Base-by-base conservation (phyloP, 768 basidiomycete genomes). In the Suillus tomentosus region DNA sequence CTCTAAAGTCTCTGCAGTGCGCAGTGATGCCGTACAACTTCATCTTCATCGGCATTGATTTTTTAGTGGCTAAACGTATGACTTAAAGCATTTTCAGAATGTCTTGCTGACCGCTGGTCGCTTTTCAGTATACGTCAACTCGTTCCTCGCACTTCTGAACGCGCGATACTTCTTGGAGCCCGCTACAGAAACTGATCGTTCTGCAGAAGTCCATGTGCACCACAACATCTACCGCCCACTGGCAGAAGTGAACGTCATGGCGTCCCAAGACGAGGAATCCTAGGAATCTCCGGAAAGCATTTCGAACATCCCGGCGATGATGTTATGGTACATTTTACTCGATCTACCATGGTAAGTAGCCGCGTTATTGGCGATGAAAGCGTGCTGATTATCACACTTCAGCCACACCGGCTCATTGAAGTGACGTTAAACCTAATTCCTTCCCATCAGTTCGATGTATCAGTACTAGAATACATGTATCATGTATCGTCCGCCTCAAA, bases 61-160 rank as follows among this genome's bases (percentile, higher is more conserved):
- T 27, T 27, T 24, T 50, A 27, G 3, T 50, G 14, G 48, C 48
- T 50, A 50, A 50, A 50, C 4, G 48, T 61, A 48, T 39, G 48
- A 4, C 3, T 3, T 3, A 24, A 37, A 9, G 13, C 31, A 13
- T 14, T 22, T 7, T 22, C 36, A 7, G 5, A 56, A 14, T 9
- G 5, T 47, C 1, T 5, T 39, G 13, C 55, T 56, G 55, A 56
- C 7, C 36, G 5, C 7, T 24, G 22, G 5, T 3, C 3, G 11
- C 36, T 27, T 61, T 53, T 34, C 48, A 61, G 60, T 61, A 37
- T 61, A 61, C 31, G 60, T 61, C 22, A 61, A 61, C 15, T 47
- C 60, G 22, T 61, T 36, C 60, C 1, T 61, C 22, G 48, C 60
- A 27, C 45, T 61, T 15, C n/a, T 61, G 15, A 61, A 61, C 17